Evolutionary conservation across 768 basidiomycete species (phyloP).

Genomic region (Boletus vermiculosoides): DNA sequence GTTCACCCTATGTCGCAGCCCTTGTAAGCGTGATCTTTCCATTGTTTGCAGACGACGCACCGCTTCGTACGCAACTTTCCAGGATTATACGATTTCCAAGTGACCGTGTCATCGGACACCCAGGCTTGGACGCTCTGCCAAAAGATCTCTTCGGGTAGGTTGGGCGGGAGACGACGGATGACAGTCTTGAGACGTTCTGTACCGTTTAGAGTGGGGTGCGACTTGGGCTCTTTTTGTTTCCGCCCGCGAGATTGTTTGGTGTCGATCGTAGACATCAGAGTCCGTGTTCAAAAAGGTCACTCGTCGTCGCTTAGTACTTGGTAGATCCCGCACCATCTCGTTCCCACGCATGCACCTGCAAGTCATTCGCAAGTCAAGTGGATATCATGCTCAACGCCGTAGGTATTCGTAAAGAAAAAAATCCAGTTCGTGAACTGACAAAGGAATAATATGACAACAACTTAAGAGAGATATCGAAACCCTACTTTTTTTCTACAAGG

Average conservation of each 20-base stretch:
- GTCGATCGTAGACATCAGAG: constrained; percentile 19
- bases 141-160: constrained; percentile 88
- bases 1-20: constrained; percentile 49
- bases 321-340: too few relatives aligned
- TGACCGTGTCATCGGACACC: constrained; percentile 71
- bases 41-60: constrained; percentile 39
- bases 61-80: constrained; percentile 67
- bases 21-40: neutral
- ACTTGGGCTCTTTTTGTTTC: constrained; percentile 34
- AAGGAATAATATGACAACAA: constrained; percentile 23
- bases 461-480: constrained; percentile 7
- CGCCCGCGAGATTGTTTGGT: constrained; percentile 23
- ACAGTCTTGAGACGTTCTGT: constrained; percentile 79
- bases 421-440: constrained; percentile 2
- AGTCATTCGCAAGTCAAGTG: neutral
- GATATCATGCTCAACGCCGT: neutral
- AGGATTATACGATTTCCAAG: constrained; percentile 64
- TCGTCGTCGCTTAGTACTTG: neutral
- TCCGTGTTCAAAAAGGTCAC: neutral
- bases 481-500: constrained; percentile 4
- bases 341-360: constrained; percentile 7
- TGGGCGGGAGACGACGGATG: constrained; percentile 85
- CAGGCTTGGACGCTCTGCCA: constrained; percentile 88
- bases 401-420: neutral
- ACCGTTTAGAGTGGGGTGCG: constrained; percentile 28